Evolutionary conservation across 306 rosid species (phyloP), one percentile per base, ranked within the genome.

Genomic region (Fragaria iinumae): DNA sequence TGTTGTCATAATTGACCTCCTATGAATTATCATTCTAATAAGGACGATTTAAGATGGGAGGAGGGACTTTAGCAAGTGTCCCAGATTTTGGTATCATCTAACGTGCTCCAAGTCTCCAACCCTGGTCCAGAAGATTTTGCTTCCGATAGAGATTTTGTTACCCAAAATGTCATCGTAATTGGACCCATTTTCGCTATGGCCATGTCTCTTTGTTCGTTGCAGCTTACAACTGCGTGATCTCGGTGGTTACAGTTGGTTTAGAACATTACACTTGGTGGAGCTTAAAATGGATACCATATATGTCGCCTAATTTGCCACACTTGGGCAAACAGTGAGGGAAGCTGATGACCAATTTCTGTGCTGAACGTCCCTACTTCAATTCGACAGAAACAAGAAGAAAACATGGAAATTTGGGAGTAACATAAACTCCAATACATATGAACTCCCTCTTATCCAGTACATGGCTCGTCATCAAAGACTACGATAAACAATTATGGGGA

Each of bases 121-220:
- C 64, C 49, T 17, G 10, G 45, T 45, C 48, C 38, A 39, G 13
- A 20, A 73, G 34, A 20, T 64, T 79, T 38, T 12, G 20, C 21
- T 18, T 56, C 14, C 23, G 47, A 38, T 68, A 47, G 79, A 57
- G 29, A 47, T 59, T 18, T 48, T 80, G 79, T 67, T 12, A 34
- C 83, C 64, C 56, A 21, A 64, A 67, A 45, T 23, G 64, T n/a
- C 29, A 6, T 23, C 62, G 0, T 6, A 80, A 47, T 25, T 38
- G 75, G 66, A 38, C 79, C 83, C 79, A 56, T 34, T 68, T 57
- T 47, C 4, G 41, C 14, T 44, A n/a, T 9, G 23, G 76, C 67
- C 21, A 38, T 38, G 76, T 32, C 3, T 45, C 39, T 52, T 52
- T 39, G 53, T 48, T 12, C 53, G 18, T 32, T 9, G 63, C 63